phyloP scores from a whole-genome alignment of 805 yeast species.

The Candida pini region DNA sequence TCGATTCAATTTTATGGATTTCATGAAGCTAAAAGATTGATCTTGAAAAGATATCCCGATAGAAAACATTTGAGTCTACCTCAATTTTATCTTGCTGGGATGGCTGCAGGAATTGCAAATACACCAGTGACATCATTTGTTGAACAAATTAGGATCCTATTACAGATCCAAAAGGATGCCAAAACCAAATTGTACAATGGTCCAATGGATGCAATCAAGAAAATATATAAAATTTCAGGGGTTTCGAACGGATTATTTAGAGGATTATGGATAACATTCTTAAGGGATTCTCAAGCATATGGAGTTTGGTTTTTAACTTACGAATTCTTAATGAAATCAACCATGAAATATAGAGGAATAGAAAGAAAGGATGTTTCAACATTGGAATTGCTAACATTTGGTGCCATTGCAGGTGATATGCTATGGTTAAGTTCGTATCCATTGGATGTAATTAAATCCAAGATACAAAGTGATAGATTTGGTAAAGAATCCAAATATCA shows the following conservation, averaged over 20 bases:
- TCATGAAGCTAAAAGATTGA: constrained; percentile 60
- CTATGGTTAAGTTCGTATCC: constrained; percentile 57
- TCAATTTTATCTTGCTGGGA: constrained; percentile 59
- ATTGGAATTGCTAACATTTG: constrained; percentile 48
- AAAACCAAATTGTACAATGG: constrained; percentile 30
- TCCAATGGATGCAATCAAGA: constrained; percentile 37
- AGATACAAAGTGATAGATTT: constrained; percentile 49
- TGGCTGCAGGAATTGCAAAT: constrained; percentile 61
- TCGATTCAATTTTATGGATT: constrained; percentile 67
- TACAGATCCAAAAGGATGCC: constrained; percentile 47
- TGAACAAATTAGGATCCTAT: constrained; percentile 58
- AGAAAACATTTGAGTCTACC: constrained; percentile 38
- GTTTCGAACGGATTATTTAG: constrained; percentile 42
- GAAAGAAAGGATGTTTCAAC: constrained; percentile 47
- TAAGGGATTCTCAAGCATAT: constrained; percentile 65
- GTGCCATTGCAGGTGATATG: constrained; percentile 66
- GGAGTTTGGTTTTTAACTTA: constrained; percentile 71
- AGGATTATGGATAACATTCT: constrained; percentile 47
- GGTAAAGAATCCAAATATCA: constrained; percentile 37
- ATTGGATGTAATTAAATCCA: constrained; percentile 45
- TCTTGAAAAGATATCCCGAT: constrained; percentile 27
- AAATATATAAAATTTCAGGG: constrained; percentile 40
- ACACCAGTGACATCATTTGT: constrained; percentile 60
- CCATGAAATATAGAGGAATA: constrained; percentile 29
- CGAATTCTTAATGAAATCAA: constrained; percentile 45